A percentile compares a stretch with the other conserved stretches of the same genome.
Conservation (phyloP, 768 basidiomycete genomes). For the Glaciozyma antarctica region DNA sequence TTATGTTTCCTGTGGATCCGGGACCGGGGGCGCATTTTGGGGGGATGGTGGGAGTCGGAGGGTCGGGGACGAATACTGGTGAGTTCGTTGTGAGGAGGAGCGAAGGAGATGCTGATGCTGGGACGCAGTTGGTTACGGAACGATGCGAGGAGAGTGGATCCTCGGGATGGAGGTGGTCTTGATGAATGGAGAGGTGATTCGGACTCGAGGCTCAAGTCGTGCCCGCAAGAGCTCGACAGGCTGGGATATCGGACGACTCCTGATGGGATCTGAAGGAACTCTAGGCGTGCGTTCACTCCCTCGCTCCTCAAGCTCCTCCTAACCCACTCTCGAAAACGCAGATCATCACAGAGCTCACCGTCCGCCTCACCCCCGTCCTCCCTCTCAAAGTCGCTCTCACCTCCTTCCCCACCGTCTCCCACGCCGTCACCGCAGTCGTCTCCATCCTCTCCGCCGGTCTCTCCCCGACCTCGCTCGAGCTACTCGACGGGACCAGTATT, state of each 20-base stretch:
- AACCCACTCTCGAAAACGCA: slow-evolving; percentile 59
- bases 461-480: slow-evolving; percentile 74
- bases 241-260: slow-evolving; percentile 75
- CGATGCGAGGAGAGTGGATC: slow-evolving; percentile 25
- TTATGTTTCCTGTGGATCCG: slow-evolving; percentile 29
- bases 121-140: slow-evolving; percentile 11
- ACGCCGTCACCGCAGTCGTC: slow-evolving; percentile 69
- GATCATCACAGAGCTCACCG: slow-evolving; percentile 81
- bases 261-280: slow-evolving; percentile 65
- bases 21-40: slow-evolving; percentile 24
- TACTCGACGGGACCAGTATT: slow-evolving; percentile 71
- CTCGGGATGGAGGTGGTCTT: slow-evolving; percentile 47
- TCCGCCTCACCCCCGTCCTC: slow-evolving; percentile 67
- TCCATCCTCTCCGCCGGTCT: slow-evolving; percentile 65
- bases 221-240: slow-evolving; percentile 71
- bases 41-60: slow-evolving; percentile 27
- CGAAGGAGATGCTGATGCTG: no score
- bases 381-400: slow-evolving; percentile 82
- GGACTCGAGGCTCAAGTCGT: slow-evolving; percentile 52
- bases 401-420: slow-evolving; percentile 68
- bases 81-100: no score
- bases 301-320: neutral
- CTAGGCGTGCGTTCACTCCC: slow-evolving; percentile 9
- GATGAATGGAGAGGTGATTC: slow-evolving; percentile 79
- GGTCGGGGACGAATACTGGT: slow-evolving; percentile 18